phyloP scores from a whole-genome alignment of 1,284 basidiomycete genomes.

The Mycosarcoma maydis region DNA sequence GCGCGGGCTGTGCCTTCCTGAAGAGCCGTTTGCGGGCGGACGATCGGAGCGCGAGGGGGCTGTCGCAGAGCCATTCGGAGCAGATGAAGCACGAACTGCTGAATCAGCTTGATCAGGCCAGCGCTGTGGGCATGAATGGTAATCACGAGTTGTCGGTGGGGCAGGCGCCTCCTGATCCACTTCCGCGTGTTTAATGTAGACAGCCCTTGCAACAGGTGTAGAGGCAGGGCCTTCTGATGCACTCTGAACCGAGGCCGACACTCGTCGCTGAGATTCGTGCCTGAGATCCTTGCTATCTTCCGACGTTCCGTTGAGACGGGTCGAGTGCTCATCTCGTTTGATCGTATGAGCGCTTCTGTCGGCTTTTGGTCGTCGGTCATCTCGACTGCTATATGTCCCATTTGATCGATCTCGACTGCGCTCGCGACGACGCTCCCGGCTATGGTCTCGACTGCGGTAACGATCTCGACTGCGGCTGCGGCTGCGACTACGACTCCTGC shows the following conservation, averaged over 20 bases:
- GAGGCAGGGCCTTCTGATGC: neutral
- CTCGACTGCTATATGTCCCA: neutral
- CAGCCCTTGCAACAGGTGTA: neutral
- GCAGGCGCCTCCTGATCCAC: neutral
- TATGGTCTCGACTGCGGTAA: constrained; percentile 9
- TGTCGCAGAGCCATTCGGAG: neutral
- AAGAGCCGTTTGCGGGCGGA: neutral
- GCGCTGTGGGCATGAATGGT: neutral
- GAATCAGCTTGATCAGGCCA: neutral
- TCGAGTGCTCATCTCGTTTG: constrained; percentile 1
- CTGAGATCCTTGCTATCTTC: constrained; percentile 6
- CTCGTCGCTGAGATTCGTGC: constrained; percentile 1
- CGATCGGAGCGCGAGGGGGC: neutral
- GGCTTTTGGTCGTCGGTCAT: neutral
- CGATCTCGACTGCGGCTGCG: neutral
- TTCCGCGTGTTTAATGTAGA: neutral
- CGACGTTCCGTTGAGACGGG: neutral
- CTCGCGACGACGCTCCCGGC: constrained; percentile 18
- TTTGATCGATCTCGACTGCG: constrained; percentile 17
- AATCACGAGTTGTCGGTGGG: neutral
- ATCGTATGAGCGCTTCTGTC: neutral
- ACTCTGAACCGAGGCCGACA: neutral
- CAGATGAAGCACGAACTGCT: neutral
- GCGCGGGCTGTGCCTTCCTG: constrained; percentile 5
- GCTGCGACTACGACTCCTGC: neutral